Conservation (phyloP, 2,329 filamentous ascomycete species). For the Bipolaris zeicola region DNA sequence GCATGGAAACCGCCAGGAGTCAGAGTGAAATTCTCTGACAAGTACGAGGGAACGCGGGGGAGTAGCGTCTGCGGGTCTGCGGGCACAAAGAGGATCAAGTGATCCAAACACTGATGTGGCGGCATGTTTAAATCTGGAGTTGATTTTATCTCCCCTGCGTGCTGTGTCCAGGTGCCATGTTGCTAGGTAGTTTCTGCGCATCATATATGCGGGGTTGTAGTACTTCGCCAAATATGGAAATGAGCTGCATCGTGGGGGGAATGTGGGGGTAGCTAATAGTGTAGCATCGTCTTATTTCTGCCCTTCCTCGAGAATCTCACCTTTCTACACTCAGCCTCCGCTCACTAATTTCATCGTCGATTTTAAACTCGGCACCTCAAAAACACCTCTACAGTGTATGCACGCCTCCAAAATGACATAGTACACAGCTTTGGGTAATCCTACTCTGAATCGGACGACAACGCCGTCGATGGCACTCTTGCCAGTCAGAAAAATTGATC, state of each 20-base stretch:
- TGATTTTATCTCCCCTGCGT: neutral
- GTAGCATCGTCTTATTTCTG: neutral
- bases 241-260: neutral
- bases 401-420: too few relatives aligned
- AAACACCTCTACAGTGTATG: too few relatives aligned
- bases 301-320: too few relatives aligned
- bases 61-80: constrained; percentile 56
- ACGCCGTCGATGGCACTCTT: too few relatives aligned
- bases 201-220: neutral
- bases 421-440: too few relatives aligned
- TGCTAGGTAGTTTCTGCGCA: neutral
- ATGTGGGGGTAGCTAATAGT: neutral
- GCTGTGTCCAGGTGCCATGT: neutral
- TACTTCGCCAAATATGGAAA: neutral
- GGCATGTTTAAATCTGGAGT: neutral
- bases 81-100: constrained; percentile 68
- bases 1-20: constrained; percentile 66
- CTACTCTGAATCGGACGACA: too few relatives aligned
- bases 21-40: constrained; percentile 62
- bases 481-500: too few relatives aligned
- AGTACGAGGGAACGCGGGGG: constrained; percentile 50
- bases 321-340: too few relatives aligned
- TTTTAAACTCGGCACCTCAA: too few relatives aligned
- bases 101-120: constrained; percentile 57
- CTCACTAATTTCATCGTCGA: too few relatives aligned